Percentiles rank a stretch among this genome's conserved stretches.
These are phyloP conservation scores for Mycena maculata DNA, from an alignment of 768 basidiomycete genomes.

Conservation along the genomic window DNA sequence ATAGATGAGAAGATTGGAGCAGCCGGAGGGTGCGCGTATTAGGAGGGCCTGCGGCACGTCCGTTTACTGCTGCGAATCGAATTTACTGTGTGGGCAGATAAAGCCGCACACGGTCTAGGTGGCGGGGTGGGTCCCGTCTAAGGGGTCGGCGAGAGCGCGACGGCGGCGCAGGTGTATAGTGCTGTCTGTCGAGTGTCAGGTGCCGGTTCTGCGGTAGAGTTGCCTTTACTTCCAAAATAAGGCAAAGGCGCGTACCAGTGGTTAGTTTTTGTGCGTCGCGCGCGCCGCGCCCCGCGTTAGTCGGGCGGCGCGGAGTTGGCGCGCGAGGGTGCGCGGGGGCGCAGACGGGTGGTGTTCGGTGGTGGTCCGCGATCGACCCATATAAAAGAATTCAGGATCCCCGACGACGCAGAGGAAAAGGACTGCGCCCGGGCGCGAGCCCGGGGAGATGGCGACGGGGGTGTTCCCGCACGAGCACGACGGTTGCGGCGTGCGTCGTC, in stretches of 20 bases:
- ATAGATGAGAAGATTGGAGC: conserved; percentile 5
- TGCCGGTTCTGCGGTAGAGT: conserved; percentile 19
- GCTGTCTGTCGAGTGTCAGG: conserved; percentile 35
- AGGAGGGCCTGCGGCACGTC: conserved; percentile 8
- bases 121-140: conserved; percentile 29
- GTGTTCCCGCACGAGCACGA: conserved; percentile 12
- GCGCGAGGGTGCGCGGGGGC: conserved; percentile 29
- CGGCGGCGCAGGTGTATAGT: conserved; percentile 32
- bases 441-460: conserved; percentile 23
- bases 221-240: no score
- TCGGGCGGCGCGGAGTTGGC: conserved; percentile 36
- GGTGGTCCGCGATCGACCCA: conserved; percentile 35
- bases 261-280: conserved; percentile 26
- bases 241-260: background rate
- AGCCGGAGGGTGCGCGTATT: conserved; percentile 18
- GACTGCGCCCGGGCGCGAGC: conserved; percentile 32
- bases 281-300: conserved; percentile 22
- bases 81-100: conserved; percentile 16
- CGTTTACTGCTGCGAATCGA: conserved; percentile 30
- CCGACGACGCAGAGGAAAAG: conserved; percentile 32
- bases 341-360: conserved; percentile 17
- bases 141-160: conserved; percentile 17
- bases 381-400: conserved; percentile 32
- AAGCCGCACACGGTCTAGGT: conserved; percentile 27
- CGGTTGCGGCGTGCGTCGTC: conserved; percentile 30